Base-by-base conservation (phyloP, 2,329 filamentous ascomycete species). In the Teratosphaeria destructans region DNA sequence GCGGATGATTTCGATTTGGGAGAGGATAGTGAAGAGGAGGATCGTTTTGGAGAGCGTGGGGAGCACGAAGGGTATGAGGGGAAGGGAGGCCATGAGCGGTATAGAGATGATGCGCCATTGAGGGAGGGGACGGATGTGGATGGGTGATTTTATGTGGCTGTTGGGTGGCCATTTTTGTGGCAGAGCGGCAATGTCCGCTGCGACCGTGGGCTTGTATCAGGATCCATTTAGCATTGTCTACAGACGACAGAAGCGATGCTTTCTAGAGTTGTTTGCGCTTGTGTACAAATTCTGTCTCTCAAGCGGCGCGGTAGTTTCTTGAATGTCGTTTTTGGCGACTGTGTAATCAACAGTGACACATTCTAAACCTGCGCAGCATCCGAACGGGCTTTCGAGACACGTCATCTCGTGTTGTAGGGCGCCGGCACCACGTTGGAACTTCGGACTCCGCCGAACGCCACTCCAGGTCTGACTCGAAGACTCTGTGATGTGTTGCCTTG, bases 11-110 rank as follows among this genome's bases (percentile, higher is more conserved):
- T 59, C n/a, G 29, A 52, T 56, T 16, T 59, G 6, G 57, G 52
- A 61, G 64, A 67, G 61, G 75, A 76, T 52, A 71, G 71, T 56
- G 91, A 93, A 60, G 87, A 89, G 58, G 85, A 87, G 61, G 70
- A 67, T 57, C 75, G 70, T 26, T 55, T 61, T 12, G 67, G 67
- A 58, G 66, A 59, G 5, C 35, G 67, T 53, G 66, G 61, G 2
- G 62, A 63, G 47, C 66, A 65, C 49, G 62, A 62, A 29, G 65
- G 68, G 35, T 62, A 62, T 43, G 66, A 67, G 29, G 61, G 63
- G 43, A 62, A 66, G 12, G 59, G 60, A 35, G 64, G 60, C 47
- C 63, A 61, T 29, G 56, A 55, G 47, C 58, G 61, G 59, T 62
- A 65, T 61, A 19, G 62, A 56, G 63, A 65, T 37, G 53, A 59